phyloP scores from a whole-genome alignment of 495 filamentous ascomycete species.

The Cudoniella acicularis region DNA sequence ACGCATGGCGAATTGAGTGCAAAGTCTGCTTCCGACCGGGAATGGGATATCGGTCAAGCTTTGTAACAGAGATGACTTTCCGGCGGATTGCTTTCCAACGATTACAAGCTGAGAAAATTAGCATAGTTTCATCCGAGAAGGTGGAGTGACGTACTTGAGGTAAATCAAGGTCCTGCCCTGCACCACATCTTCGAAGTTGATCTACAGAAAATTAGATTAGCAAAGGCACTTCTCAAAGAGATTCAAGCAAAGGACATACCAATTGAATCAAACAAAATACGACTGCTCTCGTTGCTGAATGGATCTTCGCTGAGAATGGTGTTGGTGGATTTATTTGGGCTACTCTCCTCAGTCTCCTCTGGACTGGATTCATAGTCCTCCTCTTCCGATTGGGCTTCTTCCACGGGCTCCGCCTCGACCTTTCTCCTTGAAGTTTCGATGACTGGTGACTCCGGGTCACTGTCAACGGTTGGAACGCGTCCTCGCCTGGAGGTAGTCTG shows the following conservation, averaged over 20 bases:
- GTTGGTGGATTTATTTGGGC: constrained; percentile 46
- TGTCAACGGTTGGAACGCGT: neutral
- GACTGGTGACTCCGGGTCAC: neutral
- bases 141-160: constrained; percentile 13
- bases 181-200: constrained; percentile 5
- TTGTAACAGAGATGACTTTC: constrained; percentile 51
- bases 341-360: constrained; percentile 38
- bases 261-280: constrained; percentile 6
- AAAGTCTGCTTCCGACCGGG: constrained; percentile 45
- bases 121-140: neutral
- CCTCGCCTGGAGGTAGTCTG: too few relatives aligned
- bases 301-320: constrained; percentile 3
- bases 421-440: too few relatives aligned
- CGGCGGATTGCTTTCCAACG: constrained; percentile 48
- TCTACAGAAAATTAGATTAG: neutral
- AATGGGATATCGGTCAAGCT: constrained; percentile 49
- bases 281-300: constrained; percentile 5
- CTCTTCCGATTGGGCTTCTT: neutral
- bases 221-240: neutral
- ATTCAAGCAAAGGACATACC: neutral
- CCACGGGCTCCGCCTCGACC: too few relatives aligned
- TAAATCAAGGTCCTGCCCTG: constrained; percentile 12
- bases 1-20: constrained; percentile 56
- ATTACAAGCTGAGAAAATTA: constrained; percentile 53
- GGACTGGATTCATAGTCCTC: neutral